Base-by-base conservation (phyloP, 164 flowering plant genomes). In the Sedum album region DNA sequence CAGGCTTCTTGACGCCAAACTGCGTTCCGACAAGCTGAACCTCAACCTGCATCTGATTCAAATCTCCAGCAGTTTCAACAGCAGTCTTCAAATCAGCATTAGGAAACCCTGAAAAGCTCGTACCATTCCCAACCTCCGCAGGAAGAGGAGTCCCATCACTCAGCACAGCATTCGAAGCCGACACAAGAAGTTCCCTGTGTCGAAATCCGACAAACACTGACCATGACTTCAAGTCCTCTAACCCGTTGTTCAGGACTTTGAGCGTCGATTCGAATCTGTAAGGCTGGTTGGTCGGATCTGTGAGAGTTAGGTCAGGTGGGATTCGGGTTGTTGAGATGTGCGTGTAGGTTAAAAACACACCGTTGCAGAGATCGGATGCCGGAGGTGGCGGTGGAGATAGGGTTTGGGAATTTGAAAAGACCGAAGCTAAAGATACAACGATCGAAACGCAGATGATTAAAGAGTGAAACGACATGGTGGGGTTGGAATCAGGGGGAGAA, bases 31-130 rank as follows among this genome's bases (percentile, higher is more conserved):
- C 78, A 61, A 88, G 72, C 17, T 74, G 64, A 26, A 88, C 76
- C 77, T 55, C 20, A 30, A 66, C 84, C 33, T 68, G 60, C 80
- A 79, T 85, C 76, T 79, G 80, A 5, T 30, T 76, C 68, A 67
- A 7, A 69, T 88, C 90, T 0, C 89, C 93, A 14, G 93, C 93
- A 17, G 93, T 88, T 42, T 83, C 82, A n/a, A 83, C 66, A 1
- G 83, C 90, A 0, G 90, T 82, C 65, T 74, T 79, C 26, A 88
- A 84, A 79, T 88, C 86, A 33, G 82, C 66, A 17, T 39, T 57
- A 18, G 90, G 90, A 39, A 67, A 88, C 2, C 93, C 93, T 3
- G 81, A 76, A 65, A 88, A 82, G 26, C 66, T 70, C 13, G 84
- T 75, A 30, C 85, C 88, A 57, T 79, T 78, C n/a, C 79, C 80